These are phyloP conservation scores for Polytrichum formosum DNA, from an alignment of 225 moss, liverwort and hornwort species.

Conservation along the genomic window DNA sequence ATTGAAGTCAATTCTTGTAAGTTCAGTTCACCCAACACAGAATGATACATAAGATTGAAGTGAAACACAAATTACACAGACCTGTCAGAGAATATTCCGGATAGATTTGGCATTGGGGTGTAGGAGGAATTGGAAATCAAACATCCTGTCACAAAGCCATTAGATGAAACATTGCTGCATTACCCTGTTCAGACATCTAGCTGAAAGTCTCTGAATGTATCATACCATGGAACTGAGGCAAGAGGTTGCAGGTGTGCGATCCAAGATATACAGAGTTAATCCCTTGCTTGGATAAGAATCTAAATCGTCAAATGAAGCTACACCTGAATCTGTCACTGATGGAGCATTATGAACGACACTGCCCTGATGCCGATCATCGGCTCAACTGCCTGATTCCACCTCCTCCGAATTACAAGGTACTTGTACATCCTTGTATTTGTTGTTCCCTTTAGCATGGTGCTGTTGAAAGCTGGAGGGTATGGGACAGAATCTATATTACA, in stretches of 20 bases:
- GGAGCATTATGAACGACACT: conserved; percentile 92
- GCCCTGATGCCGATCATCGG: conserved; percentile 59
- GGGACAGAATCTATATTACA: too few species aligned
- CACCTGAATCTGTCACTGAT: conserved; percentile 72
- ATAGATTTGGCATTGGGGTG: too few species aligned
- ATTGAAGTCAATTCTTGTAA: conserved; percentile 48
- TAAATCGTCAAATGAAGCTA: conserved; percentile 66
- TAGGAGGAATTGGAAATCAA: too few species aligned
- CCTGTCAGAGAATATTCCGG: too few species aligned
- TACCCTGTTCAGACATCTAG: too few species aligned
- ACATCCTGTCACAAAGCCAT: too few species aligned
- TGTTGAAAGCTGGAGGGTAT: not conserved
- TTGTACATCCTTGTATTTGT: not conserved
- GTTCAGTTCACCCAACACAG: conserved; percentile 9
- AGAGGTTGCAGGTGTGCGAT: conserved; percentile 62
- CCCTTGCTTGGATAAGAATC: conserved; percentile 69
- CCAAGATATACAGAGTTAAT: conserved; percentile 66
- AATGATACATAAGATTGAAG: too few species aligned
- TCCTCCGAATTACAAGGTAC: conserved; percentile 75
- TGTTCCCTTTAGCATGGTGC: not conserved
- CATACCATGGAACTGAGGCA: conserved; percentile 15
- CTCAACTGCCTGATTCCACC: conserved; percentile 87
- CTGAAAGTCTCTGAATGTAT: too few species aligned
- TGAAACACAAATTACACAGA: too few species aligned
- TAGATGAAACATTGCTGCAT: too few species aligned